A percentile compares a stretch with the other conserved stretches of the same genome.
phyloP scores from a whole-genome alignment of 257 asterid genomes.

The Fraxinus quadrangulata region DNA sequence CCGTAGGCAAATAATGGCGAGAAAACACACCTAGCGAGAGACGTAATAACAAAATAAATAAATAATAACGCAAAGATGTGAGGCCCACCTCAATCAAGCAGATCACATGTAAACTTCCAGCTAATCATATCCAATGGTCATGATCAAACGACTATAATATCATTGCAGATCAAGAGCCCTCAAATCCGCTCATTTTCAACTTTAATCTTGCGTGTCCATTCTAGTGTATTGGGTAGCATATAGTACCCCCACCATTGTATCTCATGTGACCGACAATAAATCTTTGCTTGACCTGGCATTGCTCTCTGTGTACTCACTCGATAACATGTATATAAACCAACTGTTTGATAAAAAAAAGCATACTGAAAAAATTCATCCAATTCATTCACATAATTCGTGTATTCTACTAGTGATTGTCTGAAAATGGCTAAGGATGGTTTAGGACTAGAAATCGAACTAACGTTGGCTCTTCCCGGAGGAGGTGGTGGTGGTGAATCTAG shows the following conservation, averaged over 20 bases:
- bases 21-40: no score
- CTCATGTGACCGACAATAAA: conserved; percentile 67
- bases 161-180: conserved; percentile 29
- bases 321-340: conserved; percentile 33
- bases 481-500: not conserved
- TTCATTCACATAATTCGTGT: not conserved
- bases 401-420: not conserved
- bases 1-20: no score
- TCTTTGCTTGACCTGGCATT: conserved; percentile 46
- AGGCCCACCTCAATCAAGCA: conserved; percentile 36
- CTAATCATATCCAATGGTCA: conserved; percentile 35
- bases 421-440: conserved; percentile 45
- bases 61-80: not conserved
- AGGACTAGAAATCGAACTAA: conserved; percentile 74
- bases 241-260: conserved; percentile 67
- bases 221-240: conserved; percentile 42
- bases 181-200: conserved; percentile 33
- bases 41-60: not conserved
- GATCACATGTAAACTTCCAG: conserved; percentile 65
- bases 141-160: conserved; percentile 23
- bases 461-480: conserved; percentile 74
- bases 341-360: not conserved
- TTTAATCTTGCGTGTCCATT: conserved; percentile 50
- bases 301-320: conserved; percentile 17
- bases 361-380: not conserved